Conservation (phyloP, 2,329 filamentous ascomycete genomes). For the Graphiopsis chlorocephala region DNA sequence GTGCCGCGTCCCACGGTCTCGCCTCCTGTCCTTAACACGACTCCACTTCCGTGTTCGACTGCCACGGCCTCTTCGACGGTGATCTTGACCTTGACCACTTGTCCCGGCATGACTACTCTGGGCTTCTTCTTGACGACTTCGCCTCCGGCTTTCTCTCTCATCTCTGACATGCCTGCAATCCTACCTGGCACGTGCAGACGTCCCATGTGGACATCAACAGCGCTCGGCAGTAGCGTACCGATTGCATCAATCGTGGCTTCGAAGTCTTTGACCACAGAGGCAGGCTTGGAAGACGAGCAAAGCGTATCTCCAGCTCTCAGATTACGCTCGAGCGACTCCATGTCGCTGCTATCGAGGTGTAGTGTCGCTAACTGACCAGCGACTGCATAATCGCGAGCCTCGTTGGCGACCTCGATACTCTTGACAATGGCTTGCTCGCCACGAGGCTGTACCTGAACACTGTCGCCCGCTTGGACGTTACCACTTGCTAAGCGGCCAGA, state of each 20-base stretch:
- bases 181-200: conserved; percentile 74
- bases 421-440: conserved; percentile 79
- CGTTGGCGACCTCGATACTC: conserved; percentile 71
- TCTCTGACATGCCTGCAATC: conserved; percentile 68
- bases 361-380: conserved; percentile 85
- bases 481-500: conserved; percentile 84
- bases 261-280: conserved; percentile 70
- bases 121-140: conserved; percentile 73
- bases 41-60: conserved; percentile 72
- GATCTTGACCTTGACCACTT: conserved; percentile 68
- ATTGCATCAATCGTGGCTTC: conserved; percentile 84
- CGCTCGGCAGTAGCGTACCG: conserved; percentile 83
- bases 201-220: conserved; percentile 83
- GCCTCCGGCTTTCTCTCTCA: conserved; percentile 72
- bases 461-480: conserved; percentile 79
- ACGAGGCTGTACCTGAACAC: conserved; percentile 74
- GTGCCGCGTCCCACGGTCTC: conserved; percentile 85
- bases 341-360: conserved; percentile 75
- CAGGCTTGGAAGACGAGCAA: conserved; percentile 62
- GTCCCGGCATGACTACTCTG: conserved; percentile 75
- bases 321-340: conserved; percentile 65
- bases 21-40: conserved; percentile 77
- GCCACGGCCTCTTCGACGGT: conserved; percentile 63
- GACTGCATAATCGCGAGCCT: conserved; percentile 80
- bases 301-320: conserved; percentile 77